Evolutionary conservation across 2,329 filamentous ascomycete species (phyloP).

Genomic region (Mollisiaceae sp.): DNA sequence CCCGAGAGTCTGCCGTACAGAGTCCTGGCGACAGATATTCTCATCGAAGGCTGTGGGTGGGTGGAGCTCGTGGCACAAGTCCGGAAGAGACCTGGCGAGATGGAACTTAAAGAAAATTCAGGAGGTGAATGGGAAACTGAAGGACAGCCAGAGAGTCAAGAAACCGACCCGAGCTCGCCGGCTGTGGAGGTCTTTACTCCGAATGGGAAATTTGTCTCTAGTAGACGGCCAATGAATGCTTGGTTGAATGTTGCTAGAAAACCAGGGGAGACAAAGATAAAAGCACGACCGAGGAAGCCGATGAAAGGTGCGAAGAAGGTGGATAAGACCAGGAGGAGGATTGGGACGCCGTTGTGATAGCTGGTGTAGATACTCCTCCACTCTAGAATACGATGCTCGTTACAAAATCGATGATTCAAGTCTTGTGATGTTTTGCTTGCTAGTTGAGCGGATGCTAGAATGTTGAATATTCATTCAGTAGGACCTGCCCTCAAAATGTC

Average conservation of each 20-base stretch:
- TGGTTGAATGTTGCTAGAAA: constrained; percentile 66
- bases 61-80: constrained; percentile 87
- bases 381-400: constrained; percentile 1
- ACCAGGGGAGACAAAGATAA: constrained; percentile 54
- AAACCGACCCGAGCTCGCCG: constrained; percentile 58
- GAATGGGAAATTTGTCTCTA: constrained; percentile 77
- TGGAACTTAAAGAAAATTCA: constrained; percentile 18
- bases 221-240: constrained; percentile 71
- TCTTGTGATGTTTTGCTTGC: too few relatives aligned
- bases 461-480: too few relatives aligned
- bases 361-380: constrained; percentile 22
- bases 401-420: neutral
- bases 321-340: constrained; percentile 35
- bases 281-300: constrained; percentile 66
- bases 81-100: constrained; percentile 56
- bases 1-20: constrained; percentile 77
- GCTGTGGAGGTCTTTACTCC: constrained; percentile 85
- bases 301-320: constrained; percentile 68
- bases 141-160: constrained; percentile 24
- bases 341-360: constrained; percentile 7
- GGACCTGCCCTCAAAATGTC: too few relatives aligned
- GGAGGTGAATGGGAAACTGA: constrained; percentile 19
- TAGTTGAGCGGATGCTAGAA: too few relatives aligned
- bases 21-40: constrained; percentile 79
- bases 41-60: constrained; percentile 94